phyloP scores from a whole-genome alignment of 2,329 filamentous ascomycete genomes.

The Colletotrichum brevisporum region DNA sequence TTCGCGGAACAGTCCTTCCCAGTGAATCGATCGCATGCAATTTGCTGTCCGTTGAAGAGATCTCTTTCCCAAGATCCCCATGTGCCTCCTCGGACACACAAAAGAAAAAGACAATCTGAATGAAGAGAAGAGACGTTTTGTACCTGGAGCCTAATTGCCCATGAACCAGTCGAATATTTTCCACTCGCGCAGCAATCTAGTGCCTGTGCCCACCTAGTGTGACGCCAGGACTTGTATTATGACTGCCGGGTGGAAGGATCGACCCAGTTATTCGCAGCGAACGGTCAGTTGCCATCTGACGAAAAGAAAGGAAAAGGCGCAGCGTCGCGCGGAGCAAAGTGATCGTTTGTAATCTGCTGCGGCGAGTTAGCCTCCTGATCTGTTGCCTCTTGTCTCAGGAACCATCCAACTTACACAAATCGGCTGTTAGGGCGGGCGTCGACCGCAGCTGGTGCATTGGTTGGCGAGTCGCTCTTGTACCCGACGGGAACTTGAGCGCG shows the following conservation, averaged over 20 bases:
- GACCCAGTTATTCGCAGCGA: neutral
- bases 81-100: neutral
- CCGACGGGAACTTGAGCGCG: constrained; percentile 3
- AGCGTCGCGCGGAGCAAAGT: constrained; percentile 13
- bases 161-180: neutral
- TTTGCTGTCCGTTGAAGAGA: neutral
- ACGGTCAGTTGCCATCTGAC: neutral
- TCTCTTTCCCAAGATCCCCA: neutral
- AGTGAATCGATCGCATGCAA: neutral
- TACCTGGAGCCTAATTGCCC: neutral
- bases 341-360: constrained; percentile 20
- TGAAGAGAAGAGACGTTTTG: neutral
- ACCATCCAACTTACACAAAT: constrained; percentile 26
- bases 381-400: neutral
- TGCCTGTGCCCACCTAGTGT: constrained; percentile 11
- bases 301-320: constrained; percentile 15
- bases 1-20: constrained; percentile 5
- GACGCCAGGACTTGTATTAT: constrained; percentile 29
- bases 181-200: constrained; percentile 1
- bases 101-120: too few species aligned
- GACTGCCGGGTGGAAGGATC: neutral
- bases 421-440: neutral
- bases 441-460: constrained; percentile 15
- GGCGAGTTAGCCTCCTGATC: neutral
- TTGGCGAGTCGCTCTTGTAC: constrained; percentile 10